Base-by-base conservation (phyloP, 169 alveolate species). In the Eimeria maxima region DNA sequence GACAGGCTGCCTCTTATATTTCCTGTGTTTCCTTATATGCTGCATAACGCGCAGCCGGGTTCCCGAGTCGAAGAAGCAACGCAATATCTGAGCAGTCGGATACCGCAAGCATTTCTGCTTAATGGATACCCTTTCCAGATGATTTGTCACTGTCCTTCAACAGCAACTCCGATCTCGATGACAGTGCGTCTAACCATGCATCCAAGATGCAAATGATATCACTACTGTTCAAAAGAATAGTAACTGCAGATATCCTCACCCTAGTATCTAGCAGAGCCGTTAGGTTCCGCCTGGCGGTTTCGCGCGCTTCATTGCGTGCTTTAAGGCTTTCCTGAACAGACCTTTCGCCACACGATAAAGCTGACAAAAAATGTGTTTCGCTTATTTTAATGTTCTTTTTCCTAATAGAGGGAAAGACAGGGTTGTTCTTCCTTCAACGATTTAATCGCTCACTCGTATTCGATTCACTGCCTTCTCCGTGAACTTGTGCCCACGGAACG, bases 241-340 rank as follows among this genome's bases (percentile, higher is more conserved):
- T 45, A 29, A 8, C 45, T 69, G 45, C 1, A 2, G 5, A 6
- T 45, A 5, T 7, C 22, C 90, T 16, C 29, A 81, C 90, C 44
- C 47, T 45, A 8, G 71, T 81, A 18, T 50, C 24, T 7, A 81
- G 69, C 42, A 81, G 24, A 47, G 29, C 90, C 16, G 16, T 81
- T 10, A 81, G 90, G 50, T 50, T 81, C 13, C 90, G 90, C 55
- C 27, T 81, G 29, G 90, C 71, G 7, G 50, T 47, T 81, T 81
- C 90, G 42, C 69, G 29, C 50, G 69, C 90, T n/a, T 50, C 47
- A 24, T 47, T 50, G 50, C 90, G 90, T 47, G 73, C 90, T 29
- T 73, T 13, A 2, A 81, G 90, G 47, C 71, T 10, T 81, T 81
- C 90, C 90, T 81, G 90, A 24, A 81, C 24, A 47, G 8, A 16